phyloP scores from a whole-genome alignment of 352 stramenopile species.

The Globisporangium echinulatum region DNA sequence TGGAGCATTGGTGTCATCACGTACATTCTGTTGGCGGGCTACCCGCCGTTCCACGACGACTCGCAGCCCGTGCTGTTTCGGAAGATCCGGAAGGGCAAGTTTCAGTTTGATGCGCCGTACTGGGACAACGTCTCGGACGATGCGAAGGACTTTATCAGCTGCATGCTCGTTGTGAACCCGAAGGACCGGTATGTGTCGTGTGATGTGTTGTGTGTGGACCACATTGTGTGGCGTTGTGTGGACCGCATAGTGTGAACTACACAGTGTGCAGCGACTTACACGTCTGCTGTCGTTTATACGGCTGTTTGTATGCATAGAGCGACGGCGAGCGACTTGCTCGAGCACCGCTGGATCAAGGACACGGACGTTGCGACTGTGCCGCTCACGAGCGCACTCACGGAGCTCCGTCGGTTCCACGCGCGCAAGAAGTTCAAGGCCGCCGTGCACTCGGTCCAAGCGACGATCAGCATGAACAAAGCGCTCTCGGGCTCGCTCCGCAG shows the following conservation, averaged over 20 bases:
- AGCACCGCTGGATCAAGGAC: slow-evolving; percentile 74
- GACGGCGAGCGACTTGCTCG: slow-evolving; percentile 45
- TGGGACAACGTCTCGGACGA: slow-evolving; percentile 88
- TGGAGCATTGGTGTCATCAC: slow-evolving; percentile 90
- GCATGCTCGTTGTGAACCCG: slow-evolving; percentile 81
- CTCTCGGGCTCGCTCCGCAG: slow-evolving; percentile 28
- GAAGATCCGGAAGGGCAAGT: slow-evolving; percentile 83
- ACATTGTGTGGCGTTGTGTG: too few species aligned
- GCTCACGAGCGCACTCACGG: slow-evolving; percentile 64
- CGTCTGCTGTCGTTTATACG: too few species aligned
- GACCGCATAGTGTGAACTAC: too few species aligned
- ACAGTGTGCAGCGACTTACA: too few species aligned
- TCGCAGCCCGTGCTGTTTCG: slow-evolving; percentile 91
- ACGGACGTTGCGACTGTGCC: slow-evolving; percentile 62
- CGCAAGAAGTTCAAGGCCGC: slow-evolving; percentile 81
- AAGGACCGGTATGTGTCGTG: slow-evolving; percentile 40
- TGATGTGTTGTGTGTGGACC: not conserved
- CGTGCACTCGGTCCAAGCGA: slow-evolving; percentile 73
- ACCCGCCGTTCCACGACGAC: slow-evolving; percentile 90
- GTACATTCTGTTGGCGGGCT: slow-evolving; percentile 81
- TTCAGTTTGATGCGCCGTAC: slow-evolving; percentile 84
- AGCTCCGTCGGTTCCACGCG: slow-evolving; percentile 77
- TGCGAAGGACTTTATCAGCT: slow-evolving; percentile 86
- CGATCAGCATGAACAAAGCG: slow-evolving; percentile 77
- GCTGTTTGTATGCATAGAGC: slow-evolving; percentile 15